Percentiles rank a stretch among this genome's conserved stretches.
phyloP scores from a whole-genome alignment of 2,329 filamentous ascomycete species.

The Exutisphaerella laricina region DNA sequence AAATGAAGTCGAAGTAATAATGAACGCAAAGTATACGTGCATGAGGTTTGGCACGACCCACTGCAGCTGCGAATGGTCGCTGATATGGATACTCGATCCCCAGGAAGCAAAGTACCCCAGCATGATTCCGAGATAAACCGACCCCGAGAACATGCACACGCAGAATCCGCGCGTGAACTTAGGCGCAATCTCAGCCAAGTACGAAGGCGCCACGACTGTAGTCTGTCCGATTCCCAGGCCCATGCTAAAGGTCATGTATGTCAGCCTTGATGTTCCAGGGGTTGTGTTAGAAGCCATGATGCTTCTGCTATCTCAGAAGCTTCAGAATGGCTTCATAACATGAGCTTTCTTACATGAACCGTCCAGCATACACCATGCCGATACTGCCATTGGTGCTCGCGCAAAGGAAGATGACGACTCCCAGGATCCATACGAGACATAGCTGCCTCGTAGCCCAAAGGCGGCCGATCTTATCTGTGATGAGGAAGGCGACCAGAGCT shows the following conservation, averaged over 20 bases:
- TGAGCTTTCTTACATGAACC: constrained; percentile 37
- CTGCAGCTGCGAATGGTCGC: constrained; percentile 35
- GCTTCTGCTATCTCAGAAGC: too few species aligned
- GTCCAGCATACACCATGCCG: constrained; percentile 36
- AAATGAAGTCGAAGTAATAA: constrained; percentile 64
- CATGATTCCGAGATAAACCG: constrained; percentile 64
- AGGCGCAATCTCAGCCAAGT: constrained; percentile 49
- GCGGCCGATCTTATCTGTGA: constrained; percentile 29
- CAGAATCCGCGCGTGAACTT: constrained; percentile 53
- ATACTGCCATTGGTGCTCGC: constrained; percentile 37
- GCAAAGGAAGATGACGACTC: constrained; percentile 41
- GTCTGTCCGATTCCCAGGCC: constrained; percentile 45
- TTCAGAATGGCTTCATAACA: too few species aligned
- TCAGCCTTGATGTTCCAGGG: too few species aligned
- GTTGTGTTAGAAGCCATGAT: too few species aligned
- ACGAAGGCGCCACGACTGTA: constrained; percentile 54
- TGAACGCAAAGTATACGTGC: constrained; percentile 69
- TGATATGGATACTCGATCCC: constrained; percentile 49
- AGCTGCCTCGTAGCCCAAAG: constrained; percentile 29
- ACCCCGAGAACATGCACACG: constrained; percentile 63
- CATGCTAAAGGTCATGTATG: too few species aligned
- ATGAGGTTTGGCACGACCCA: constrained; percentile 66
- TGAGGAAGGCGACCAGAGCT: constrained; percentile 51
- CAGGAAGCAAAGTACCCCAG: constrained; percentile 68
- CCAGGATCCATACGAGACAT: constrained; percentile 26